These are phyloP conservation scores for Jatropha podagrica DNA, from an alignment of 441 rosid genomes.

Conservation along the genomic window DNA sequence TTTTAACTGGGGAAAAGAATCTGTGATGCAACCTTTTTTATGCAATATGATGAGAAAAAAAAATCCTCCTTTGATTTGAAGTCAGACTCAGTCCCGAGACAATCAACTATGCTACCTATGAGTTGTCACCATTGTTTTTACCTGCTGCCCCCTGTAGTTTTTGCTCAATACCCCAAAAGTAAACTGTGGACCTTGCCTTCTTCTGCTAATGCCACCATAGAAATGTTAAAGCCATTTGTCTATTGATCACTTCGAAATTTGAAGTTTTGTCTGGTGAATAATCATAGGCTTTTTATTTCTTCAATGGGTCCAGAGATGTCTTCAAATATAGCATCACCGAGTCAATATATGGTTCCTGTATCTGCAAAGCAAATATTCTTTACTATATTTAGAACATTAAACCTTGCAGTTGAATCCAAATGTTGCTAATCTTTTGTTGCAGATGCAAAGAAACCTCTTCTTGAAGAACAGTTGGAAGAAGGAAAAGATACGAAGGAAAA, in stretches of 20 bases:
- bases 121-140: not conserved
- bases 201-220: too few relatives aligned
- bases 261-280: not conserved
- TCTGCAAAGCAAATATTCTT: not conserved
- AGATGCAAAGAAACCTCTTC: constrained; percentile 63
- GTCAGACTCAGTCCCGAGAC: too few relatives aligned
- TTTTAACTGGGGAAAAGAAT: constrained; percentile 1
- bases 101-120: too few relatives aligned
- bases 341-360: not conserved
- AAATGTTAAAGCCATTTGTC: not conserved
- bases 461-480: constrained; percentile 61
- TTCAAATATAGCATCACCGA: not conserved
- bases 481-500: constrained; percentile 55
- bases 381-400: not conserved
- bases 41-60: not conserved
- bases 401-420: not conserved
- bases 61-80: not conserved
- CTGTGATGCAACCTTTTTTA: not conserved
- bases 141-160: not conserved
- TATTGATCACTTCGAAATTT: not conserved
- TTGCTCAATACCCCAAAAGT: too few relatives aligned
- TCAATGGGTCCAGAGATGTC: not conserved
- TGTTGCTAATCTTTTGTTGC: constrained; percentile 24
- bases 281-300: not conserved
- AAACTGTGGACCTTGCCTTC: too few relatives aligned